A percentile compares a stretch with the other conserved stretches of the same genome.
Evolutionary conservation across 1,284 basidiomycete genomes (phyloP).

Genomic region (Sporisorium exsertum): DNA sequence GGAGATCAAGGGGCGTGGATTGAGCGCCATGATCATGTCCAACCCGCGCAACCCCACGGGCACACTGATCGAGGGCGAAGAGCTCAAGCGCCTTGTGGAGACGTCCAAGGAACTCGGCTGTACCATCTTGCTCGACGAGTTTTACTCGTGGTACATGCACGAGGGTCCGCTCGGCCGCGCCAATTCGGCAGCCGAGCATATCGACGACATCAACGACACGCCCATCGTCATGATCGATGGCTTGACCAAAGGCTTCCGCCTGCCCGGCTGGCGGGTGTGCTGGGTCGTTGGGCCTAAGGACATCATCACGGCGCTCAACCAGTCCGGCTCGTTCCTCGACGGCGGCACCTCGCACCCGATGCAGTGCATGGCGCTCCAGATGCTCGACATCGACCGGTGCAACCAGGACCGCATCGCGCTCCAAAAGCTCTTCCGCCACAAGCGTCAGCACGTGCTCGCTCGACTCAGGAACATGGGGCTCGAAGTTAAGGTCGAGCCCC

Average conservation of each 20-base stretch:
- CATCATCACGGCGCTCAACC: constrained; percentile 57
- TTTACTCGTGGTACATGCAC: constrained; percentile 89
- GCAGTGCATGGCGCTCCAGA: constrained; percentile 58
- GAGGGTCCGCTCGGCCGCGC: constrained; percentile 81
- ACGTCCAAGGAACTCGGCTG: constrained; percentile 78
- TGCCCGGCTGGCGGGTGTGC: constrained; percentile 73
- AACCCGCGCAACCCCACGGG: constrained; percentile 94
- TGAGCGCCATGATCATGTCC: constrained; percentile 86
- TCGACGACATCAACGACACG: constrained; percentile 85
- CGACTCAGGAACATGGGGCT: constrained; percentile 79
- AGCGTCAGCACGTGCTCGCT: constrained; percentile 87
- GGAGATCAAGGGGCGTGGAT: constrained; percentile 72
- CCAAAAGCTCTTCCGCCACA: constrained; percentile 81
- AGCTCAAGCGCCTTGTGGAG: constrained; percentile 82
- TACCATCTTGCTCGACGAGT: constrained; percentile 89
- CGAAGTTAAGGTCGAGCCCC: constrained; percentile 44
- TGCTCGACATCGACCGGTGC: constrained; percentile 73
- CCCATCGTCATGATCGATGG: constrained; percentile 88
- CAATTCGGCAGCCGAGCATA: constrained; percentile 83
- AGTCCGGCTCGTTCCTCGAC: constrained; percentile 58
- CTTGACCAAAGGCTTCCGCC: constrained; percentile 81
- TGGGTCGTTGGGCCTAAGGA: constrained; percentile 81
- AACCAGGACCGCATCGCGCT: constrained; percentile 77
- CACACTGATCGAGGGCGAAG: constrained; percentile 77
- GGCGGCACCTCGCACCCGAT: constrained; percentile 58